Conservation (phyloP, 352 stramenopile species). For the Pythium pyrilobum region DNA sequence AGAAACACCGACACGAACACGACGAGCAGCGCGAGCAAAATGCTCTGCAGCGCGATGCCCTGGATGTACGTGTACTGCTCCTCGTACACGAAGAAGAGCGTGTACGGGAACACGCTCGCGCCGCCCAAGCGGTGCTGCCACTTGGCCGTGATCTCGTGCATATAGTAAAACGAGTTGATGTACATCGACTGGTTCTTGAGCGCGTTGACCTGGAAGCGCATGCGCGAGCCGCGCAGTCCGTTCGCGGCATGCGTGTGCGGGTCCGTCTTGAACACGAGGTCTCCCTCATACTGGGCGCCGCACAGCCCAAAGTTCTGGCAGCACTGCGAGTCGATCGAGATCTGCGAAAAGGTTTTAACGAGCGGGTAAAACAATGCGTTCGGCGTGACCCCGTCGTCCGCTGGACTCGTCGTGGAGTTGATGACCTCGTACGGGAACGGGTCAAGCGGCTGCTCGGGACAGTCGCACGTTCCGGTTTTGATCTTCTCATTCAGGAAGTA, state of each 20-base stretch:
- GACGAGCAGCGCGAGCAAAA: constrained; percentile 73
- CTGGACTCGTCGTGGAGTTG: constrained; percentile 11
- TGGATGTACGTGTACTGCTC: constrained; percentile 92
- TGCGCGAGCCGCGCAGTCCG: constrained; percentile 66
- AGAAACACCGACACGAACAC: constrained; percentile 77
- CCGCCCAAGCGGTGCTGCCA: constrained; percentile 24
- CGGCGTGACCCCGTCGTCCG: constrained; percentile 31
- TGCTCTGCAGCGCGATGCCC: constrained; percentile 79
- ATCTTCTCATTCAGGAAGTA: constrained; percentile 79
- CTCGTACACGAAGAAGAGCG: constrained; percentile 89
- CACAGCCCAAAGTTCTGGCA: constrained; percentile 87
- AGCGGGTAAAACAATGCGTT: constrained; percentile 72
- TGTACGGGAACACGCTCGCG: constrained; percentile 77
- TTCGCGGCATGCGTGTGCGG: constrained; percentile 4
- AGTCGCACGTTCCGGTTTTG: constrained; percentile 50
- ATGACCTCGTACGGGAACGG: constrained; percentile 72
- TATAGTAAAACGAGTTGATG: constrained; percentile 89
- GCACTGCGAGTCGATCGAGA: constrained; percentile 86
- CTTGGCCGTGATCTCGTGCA: constrained; percentile 44
- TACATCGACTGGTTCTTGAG: constrained; percentile 87
- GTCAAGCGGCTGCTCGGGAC: constrained; percentile 66
- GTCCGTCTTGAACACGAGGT: constrained; percentile 68
- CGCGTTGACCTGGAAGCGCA: constrained; percentile 84
- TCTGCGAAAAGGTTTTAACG: constrained; percentile 81
- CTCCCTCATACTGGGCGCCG: constrained; percentile 77